A percentile compares a stretch with the other conserved stretches of the same genome.
Evolutionary conservation across 1,284 basidiomycete species (phyloP).

Genomic region (Ustilago loliicola): DNA sequence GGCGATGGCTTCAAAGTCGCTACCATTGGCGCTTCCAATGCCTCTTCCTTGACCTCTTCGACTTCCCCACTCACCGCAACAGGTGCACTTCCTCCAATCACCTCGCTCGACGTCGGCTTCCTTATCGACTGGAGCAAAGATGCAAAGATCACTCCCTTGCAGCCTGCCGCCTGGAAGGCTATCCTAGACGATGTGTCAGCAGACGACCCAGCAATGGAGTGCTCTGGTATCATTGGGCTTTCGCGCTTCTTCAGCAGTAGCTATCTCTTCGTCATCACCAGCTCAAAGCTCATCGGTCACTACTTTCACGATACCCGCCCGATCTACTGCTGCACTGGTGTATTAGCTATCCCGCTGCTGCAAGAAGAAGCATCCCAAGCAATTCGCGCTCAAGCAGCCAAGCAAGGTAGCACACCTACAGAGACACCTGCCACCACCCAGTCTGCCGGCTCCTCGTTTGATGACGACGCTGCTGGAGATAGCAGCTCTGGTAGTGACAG

Average conservation of each 20-base stretch:
- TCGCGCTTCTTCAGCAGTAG: constrained; percentile 58
- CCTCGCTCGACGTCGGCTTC: constrained; percentile 43
- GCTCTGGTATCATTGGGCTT: constrained; percentile 56
- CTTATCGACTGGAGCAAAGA: constrained; percentile 49
- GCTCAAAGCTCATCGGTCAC: constrained; percentile 52
- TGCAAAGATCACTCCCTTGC: constrained; percentile 31
- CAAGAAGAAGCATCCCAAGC: constrained; percentile 40
- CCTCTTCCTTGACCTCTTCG: constrained; percentile 12
- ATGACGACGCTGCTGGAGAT: constrained; percentile 14
- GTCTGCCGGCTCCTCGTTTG: constrained; percentile 6
- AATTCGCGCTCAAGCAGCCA: constrained; percentile 31
- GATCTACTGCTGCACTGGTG: constrained; percentile 58
- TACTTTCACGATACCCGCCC: constrained; percentile 56
- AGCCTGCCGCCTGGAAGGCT: constrained; percentile 25
- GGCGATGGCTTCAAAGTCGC: constrained; percentile 49
- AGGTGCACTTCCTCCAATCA: constrained; percentile 15
- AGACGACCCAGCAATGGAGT: constrained; percentile 28
- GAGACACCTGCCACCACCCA: background rate
- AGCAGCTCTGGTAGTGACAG: constrained; percentile 32
- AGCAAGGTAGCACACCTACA: constrained; percentile 11
- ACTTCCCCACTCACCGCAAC: constrained; percentile 8
- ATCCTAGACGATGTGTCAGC: constrained; percentile 15
- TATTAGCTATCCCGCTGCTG: constrained; percentile 57
- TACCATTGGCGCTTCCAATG: constrained; percentile 29
- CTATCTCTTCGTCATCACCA: constrained; percentile 63